Conservation (phyloP, 495 filamentous ascomycete genomes). For the Poronia punctata region DNA sequence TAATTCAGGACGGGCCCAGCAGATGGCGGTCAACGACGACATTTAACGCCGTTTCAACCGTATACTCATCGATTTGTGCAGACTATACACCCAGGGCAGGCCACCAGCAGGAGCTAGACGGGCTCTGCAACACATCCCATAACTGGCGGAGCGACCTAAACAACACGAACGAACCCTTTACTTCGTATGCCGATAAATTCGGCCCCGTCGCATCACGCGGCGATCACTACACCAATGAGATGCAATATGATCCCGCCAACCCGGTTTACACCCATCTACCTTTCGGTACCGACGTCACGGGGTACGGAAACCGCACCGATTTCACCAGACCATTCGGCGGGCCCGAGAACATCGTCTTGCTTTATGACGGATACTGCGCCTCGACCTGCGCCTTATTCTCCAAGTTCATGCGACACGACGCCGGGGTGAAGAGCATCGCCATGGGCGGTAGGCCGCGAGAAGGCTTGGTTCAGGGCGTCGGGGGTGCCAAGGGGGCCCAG, state of each 20-base stretch:
- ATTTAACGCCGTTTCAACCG: conserved; percentile 4
- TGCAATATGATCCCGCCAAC: conserved; percentile 7
- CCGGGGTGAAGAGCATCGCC: conserved; percentile 45
- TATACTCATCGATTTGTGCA: background rate
- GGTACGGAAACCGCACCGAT: conserved; percentile 3
- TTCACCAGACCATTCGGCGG: conserved; percentile 8
- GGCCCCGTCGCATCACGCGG: conserved; percentile 36
- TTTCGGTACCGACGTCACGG: conserved; percentile 3
- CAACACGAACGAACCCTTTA: conserved; percentile 36
- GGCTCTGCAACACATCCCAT: background rate
- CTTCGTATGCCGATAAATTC: conserved; percentile 47
- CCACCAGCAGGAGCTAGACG: conserved; percentile 2
- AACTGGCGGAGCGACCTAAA: conserved; percentile 9
- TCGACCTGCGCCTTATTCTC: conserved; percentile 56
- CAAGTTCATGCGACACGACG: conserved; percentile 51
- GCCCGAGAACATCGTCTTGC: conserved; percentile 12
- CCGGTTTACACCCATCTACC: background rate
- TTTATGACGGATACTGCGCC: conserved; percentile 52
- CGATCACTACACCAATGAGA: conserved; percentile 40
- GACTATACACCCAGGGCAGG: conserved; percentile 6
- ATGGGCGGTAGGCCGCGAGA: conserved; percentile 50
- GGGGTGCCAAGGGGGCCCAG: conserved; percentile 48
- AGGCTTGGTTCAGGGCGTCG: conserved; percentile 50
- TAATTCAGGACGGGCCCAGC: conserved; percentile 4
- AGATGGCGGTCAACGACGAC: conserved; percentile 1